Evolutionary conservation across 306 rosid species (phyloP).

Genomic region (Cucurbita ficifolia): DNA sequence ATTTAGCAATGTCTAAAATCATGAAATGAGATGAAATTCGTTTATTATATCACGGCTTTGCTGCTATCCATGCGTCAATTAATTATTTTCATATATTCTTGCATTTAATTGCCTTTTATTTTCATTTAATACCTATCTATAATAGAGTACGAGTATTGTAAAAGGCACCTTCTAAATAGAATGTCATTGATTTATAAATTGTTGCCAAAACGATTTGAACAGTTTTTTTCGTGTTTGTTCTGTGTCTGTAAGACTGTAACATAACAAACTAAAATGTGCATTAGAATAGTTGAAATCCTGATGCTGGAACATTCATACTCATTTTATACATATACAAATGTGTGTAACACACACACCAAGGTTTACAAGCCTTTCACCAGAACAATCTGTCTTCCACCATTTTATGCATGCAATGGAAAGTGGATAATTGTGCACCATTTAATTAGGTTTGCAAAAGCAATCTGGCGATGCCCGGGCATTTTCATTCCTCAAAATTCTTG

Average conservation of each 20-base stretch:
- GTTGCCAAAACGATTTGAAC: background rate
- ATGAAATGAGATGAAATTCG: background rate
- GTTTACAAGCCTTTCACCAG: background rate
- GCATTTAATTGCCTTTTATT: background rate
- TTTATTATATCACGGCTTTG: background rate
- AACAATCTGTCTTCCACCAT: background rate
- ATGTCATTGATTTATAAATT: background rate
- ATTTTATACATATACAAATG: background rate
- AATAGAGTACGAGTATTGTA: background rate
- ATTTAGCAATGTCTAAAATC: background rate
- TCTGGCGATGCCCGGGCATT: conserved; percentile 81
- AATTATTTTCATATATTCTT: background rate
- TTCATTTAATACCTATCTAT: background rate
- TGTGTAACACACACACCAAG: background rate
- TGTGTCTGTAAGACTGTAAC: background rate
- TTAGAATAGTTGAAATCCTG: background rate
- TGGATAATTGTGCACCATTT: conserved; percentile 15
- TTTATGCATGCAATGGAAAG: background rate
- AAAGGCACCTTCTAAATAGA: background rate
- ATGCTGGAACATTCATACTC: background rate
- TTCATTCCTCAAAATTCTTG: conserved; percentile 92
- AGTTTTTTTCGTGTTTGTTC: background rate
- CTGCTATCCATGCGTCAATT: background rate
- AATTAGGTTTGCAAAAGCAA: conserved; percentile 82
- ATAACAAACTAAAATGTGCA: background rate